Evolutionary conservation across 177 flowering plant genomes (phyloP).

Genomic region (Vitis hybrid): DNA sequence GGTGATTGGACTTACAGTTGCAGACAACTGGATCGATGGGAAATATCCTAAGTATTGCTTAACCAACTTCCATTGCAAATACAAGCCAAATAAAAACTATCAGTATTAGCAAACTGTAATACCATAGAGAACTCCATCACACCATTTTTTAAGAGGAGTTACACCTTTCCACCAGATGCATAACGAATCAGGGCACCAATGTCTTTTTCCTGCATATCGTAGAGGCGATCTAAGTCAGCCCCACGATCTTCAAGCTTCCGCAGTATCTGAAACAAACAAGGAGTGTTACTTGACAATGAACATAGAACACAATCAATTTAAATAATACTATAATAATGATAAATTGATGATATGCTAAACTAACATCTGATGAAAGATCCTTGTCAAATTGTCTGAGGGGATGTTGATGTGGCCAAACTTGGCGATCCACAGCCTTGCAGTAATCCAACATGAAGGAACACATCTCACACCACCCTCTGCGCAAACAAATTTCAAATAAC

Average conservation of each 20-base stretch:
- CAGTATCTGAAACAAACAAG: slow-evolving; percentile 49
- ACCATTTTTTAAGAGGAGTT: not conserved
- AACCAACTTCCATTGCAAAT: slow-evolving; percentile 53
- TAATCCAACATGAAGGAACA: slow-evolving; percentile 84
- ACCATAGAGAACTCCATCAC: not conserved
- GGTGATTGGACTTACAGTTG: slow-evolving; percentile 95
- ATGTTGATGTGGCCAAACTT: slow-evolving; percentile 97
- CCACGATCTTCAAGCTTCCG: slow-evolving; percentile 92
- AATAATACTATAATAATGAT: slow-evolving; percentile 1
- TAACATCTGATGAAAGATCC: slow-evolving; percentile 79
- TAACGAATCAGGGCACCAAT: slow-evolving; percentile 92
- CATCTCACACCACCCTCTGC: slow-evolving; percentile 97
- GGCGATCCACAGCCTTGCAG: slow-evolving; percentile 97
- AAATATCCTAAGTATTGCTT: slow-evolving; percentile 89
- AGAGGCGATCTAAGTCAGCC: slow-evolving; percentile 75
- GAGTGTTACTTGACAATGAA: not conserved
- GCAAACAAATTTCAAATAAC: slow-evolving; percentile 90
- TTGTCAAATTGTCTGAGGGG: slow-evolving; percentile 97
- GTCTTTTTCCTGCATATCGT: slow-evolving; percentile 92
- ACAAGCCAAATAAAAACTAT: slow-evolving; percentile 12
- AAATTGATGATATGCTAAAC: slow-evolving; percentile 23
- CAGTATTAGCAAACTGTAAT: not conserved
- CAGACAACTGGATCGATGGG: slow-evolving; percentile 78
- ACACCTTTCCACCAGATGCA: slow-evolving; percentile 88
- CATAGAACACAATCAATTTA: not conserved